phyloP scores from a whole-genome alignment of 441 rosid genomes.

The Macaranga tanarius region DNA sequence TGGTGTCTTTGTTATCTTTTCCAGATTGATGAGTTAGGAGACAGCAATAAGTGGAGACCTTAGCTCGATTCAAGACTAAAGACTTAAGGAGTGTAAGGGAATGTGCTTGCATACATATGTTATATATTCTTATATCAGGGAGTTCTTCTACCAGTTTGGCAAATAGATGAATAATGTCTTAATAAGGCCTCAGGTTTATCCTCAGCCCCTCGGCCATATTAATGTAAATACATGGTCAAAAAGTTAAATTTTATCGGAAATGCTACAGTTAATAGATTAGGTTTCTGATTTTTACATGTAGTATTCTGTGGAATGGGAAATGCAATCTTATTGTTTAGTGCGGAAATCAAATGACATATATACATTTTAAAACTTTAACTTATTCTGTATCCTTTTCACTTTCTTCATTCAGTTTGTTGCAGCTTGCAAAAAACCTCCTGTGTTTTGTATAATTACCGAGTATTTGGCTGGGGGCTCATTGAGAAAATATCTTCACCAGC shows the following conservation, averaged over 20 bases:
- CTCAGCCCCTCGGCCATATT: background rate
- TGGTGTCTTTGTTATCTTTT: constrained; percentile 13
- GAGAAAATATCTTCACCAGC: constrained; percentile 69
- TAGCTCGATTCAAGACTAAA: background rate
- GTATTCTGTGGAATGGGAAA: constrained; percentile 1
- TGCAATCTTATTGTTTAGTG: background rate
- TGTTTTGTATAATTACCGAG: constrained; percentile 74
- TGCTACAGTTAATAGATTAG: background rate
- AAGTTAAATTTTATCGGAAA: constrained; percentile 1
- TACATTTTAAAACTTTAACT: background rate
- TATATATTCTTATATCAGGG: background rate
- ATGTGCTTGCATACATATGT: background rate
- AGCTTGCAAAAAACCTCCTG: constrained; percentile 81
- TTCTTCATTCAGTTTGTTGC: constrained; percentile 60
- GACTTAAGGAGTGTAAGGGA: constrained; percentile 7
- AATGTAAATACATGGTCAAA: constrained; percentile 8
- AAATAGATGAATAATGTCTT: constrained; percentile 14
- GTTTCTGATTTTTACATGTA: background rate
- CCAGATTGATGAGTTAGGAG: constrained; percentile 3
- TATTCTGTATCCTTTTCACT: constrained; percentile 19
- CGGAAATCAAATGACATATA: background rate
- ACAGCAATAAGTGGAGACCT: background rate
- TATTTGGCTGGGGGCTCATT: constrained; percentile 71
- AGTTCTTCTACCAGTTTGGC: background rate
- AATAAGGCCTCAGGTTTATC: background rate